A percentile compares a stretch with the other conserved stretches of the same genome.
Conservation (phyloP, 2,329 filamentous ascomycete species). For the Beauveria australis region DNA sequence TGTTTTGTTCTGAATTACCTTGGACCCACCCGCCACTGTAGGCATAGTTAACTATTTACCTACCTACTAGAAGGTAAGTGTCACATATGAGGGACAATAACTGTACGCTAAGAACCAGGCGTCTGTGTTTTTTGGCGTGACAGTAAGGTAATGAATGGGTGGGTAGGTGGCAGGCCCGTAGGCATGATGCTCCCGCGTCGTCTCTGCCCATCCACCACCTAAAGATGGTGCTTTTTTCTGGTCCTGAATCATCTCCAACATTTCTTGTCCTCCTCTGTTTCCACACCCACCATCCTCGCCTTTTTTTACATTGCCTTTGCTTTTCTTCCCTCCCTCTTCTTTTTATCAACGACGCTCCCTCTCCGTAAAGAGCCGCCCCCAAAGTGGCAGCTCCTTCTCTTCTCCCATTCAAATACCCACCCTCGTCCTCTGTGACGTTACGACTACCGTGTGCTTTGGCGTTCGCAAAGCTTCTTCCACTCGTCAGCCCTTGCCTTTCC, state of each 20-base stretch:
- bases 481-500: background rate
- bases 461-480: background rate
- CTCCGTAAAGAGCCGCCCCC: background rate
- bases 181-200: background rate
- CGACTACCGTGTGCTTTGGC: background rate
- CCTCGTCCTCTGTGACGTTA: conserved; percentile 5
- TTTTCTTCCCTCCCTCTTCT: background rate
- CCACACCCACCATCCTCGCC: conserved; percentile 7
- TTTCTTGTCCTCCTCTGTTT: conserved; percentile 6
- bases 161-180: too few species aligned
- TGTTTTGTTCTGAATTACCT: too few species aligned
- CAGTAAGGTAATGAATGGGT: too few species aligned
- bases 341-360: background rate
- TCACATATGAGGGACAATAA: too few species aligned
- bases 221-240: conserved; percentile 1
- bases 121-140: too few species aligned
- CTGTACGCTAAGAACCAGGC: too few species aligned
- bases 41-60: too few species aligned
- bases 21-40: too few species aligned
- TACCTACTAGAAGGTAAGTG: too few species aligned
- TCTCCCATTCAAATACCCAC: background rate
- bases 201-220: background rate
- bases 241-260: conserved; percentile 3
- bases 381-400: background rate
- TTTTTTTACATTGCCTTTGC: background rate